Conservation (phyloP, 2,329 filamentous ascomycete species). For the Colletotrichum incanum region DNA sequence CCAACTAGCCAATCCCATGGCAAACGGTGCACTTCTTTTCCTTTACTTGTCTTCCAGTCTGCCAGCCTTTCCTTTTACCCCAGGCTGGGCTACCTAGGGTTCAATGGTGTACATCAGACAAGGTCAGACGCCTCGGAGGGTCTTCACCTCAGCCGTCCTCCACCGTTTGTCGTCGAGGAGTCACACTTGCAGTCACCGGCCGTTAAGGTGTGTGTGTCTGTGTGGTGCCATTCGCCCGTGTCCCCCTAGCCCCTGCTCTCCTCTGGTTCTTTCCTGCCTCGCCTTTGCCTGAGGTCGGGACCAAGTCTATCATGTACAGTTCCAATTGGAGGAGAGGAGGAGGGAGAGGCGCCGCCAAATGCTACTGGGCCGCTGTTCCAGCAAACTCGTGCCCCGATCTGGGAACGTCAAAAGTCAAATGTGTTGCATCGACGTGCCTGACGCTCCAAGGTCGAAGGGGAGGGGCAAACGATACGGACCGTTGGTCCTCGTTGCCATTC, state of each 20-base stretch:
- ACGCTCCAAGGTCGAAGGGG: neutral
- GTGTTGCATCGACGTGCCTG: slow-evolving; percentile 9
- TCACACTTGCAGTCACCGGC: slow-evolving; percentile 37
- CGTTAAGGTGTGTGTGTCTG: slow-evolving; percentile 39
- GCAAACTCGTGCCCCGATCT: slow-evolving; percentile 3
- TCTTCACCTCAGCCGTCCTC: slow-evolving; percentile 5
- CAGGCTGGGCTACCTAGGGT: neutral
- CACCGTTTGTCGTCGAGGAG: slow-evolving; percentile 33
- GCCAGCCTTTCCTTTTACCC: neutral
- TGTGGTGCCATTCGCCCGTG: slow-evolving; percentile 35
- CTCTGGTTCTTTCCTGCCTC: slow-evolving; percentile 1
- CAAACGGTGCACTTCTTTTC: slow-evolving; percentile 7
- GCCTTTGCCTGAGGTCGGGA: neutral
- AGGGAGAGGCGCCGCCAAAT: neutral
- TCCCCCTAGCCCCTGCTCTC: neutral
- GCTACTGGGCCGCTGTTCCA: neutral
- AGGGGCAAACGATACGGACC: neutral
- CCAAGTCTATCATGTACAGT: neutral
- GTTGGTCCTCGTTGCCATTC: neutral
- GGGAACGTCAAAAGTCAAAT: neutral
- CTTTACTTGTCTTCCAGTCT: neutral
- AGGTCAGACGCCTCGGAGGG: slow-evolving; percentile 3
- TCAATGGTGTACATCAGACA: neutral
- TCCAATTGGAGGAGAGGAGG: neutral
- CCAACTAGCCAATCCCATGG: neutral